Percentiles rank a stretch among this genome's conserved stretches.
These are phyloP conservation scores for Plasmodium gonderi DNA, from an alignment of 169 alveolate genomes.

Conservation along the genomic window DNA sequence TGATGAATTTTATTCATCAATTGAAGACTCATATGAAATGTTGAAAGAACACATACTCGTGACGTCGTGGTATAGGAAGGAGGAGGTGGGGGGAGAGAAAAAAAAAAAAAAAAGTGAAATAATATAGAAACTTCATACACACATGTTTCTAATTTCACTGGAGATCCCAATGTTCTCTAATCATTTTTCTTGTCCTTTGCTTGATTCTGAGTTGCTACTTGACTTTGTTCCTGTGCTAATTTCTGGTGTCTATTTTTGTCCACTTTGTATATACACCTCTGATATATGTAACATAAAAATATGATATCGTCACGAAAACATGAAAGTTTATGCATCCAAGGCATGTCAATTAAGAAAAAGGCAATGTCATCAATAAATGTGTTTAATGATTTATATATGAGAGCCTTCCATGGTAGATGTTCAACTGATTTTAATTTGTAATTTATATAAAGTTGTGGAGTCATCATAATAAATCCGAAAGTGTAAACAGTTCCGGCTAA, in stretches of 20 bases:
- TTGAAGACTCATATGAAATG: too few species aligned
- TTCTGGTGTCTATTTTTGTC: constrained; percentile 75
- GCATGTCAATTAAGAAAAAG: constrained; percentile 98
- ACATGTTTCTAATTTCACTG: not conserved
- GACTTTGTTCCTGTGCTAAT: not conserved
- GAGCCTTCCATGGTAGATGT: constrained; percentile 98
- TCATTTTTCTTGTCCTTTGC: constrained; percentile 51
- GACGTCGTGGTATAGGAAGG: too few species aligned
- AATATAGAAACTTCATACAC: not conserved
- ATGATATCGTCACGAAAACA: constrained; percentile 99
- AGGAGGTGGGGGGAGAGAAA: not conserved
- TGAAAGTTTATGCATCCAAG: constrained; percentile 95
- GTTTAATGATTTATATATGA: constrained; percentile 95
- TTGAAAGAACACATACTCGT: too few species aligned
- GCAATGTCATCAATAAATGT: constrained; percentile 99
- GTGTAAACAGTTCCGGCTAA: constrained; percentile 94
- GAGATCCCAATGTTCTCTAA: not conserved
- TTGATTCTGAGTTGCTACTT: not conserved
- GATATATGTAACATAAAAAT: constrained; percentile 95
- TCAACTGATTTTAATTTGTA: constrained; percentile 98
- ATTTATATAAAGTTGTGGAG: constrained; percentile 98
- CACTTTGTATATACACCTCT: constrained; percentile 94
- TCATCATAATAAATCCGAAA: constrained; percentile 95
- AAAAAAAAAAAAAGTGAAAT: not conserved
- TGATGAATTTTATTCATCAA: too few species aligned